Evolutionary conservation across 2,329 filamentous ascomycete genomes (phyloP), one percentile per base, ranked within the genome.

Genomic region (Calonectria pteridis): DNA sequence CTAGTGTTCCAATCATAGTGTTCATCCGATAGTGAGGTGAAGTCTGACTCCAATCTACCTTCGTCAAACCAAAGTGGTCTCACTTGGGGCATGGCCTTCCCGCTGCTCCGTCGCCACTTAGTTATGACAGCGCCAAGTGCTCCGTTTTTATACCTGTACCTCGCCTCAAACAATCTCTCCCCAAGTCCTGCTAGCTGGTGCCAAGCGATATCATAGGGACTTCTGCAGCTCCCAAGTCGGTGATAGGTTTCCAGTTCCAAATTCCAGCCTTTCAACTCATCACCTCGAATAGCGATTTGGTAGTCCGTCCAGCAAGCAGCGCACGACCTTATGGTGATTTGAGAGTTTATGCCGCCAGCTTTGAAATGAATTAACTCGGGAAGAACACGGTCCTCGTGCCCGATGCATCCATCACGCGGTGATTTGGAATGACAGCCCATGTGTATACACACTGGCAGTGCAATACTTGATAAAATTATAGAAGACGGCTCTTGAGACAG

Each of bases 401-500:
- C 40, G 2, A 1, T 10, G 6, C 3, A 6, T 46, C 4, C 20
- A 9, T 6, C 1, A 14, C 6, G 6, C 7, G 6, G 1, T 9
- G 40, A 46, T n/a, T n/a, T 4, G 20, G 11, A 46, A n/a, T n/a
- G 40, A 11, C 40, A n/a, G 20, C 5, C 4, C 9, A 46, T 10
- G 40, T 46, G 40, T 7, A n/a, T 9, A n/a, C 40, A 46, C 4
- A 46, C 20, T n/a, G 40, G 40, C 40, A 46, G 18, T 6, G 20
- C 5, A n/a, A 46, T n/a, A 10, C 40, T 46, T 2, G 40, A 46
- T 4, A n/a, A 46, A 1, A 46, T 20, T 20, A n/a, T 2, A 14
- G 6, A 46, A n/a, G 9, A n/a, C 9, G 20, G 37, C 16, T n/a
- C 40, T 18, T 46, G 40, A 10, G 20, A 46, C 40, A 3, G 40